Percentiles rank a stretch among this genome's conserved stretches.
These are phyloP conservation scores for Alternaria viburni DNA, from an alignment of 2,329 filamentous ascomycete genomes.

Conservation along the genomic window DNA sequence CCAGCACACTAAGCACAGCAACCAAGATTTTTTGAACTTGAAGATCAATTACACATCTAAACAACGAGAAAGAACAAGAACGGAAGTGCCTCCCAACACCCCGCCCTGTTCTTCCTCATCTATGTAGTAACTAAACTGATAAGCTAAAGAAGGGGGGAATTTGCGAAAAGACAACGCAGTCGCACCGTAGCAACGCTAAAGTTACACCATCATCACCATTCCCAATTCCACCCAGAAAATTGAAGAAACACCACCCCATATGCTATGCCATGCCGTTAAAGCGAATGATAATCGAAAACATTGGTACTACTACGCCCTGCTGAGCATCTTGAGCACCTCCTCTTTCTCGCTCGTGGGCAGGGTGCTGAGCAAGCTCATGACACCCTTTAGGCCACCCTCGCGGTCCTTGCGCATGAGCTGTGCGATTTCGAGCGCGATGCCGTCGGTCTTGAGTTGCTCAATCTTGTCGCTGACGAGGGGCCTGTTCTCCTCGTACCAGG, in stretches of 20 bases:
- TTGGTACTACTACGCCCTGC: constrained; percentile 40
- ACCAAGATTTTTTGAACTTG: not conserved
- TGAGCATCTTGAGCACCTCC: constrained; percentile 69
- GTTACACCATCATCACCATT: constrained; percentile 3
- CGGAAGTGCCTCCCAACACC: constrained; percentile 24
- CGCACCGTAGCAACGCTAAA: constrained; percentile 15
- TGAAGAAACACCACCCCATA: constrained; percentile 7
- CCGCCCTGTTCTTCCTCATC: not conserved
- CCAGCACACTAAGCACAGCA: not conserved
- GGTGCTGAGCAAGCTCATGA: constrained; percentile 83
- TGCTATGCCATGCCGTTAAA: constrained; percentile 10
- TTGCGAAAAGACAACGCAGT: constrained; percentile 5
- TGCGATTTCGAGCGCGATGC: constrained; percentile 72
- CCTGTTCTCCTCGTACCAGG: constrained; percentile 96
- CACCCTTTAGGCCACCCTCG: constrained; percentile 78
- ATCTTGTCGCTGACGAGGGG: constrained; percentile 84
- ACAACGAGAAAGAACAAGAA: not conserved
- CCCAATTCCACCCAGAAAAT: constrained; percentile 1
- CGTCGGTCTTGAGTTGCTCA: constrained; percentile 79
- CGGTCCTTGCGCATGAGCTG: constrained; percentile 70
- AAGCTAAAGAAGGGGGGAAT: constrained; percentile 5
- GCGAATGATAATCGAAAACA: constrained; percentile 10
- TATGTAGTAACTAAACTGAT: constrained; percentile 1
- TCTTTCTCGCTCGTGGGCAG: constrained; percentile 90
- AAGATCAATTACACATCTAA: constrained; percentile 1